Conservation (phyloP, 805 yeast genomes). For the Candida anglica region DNA sequence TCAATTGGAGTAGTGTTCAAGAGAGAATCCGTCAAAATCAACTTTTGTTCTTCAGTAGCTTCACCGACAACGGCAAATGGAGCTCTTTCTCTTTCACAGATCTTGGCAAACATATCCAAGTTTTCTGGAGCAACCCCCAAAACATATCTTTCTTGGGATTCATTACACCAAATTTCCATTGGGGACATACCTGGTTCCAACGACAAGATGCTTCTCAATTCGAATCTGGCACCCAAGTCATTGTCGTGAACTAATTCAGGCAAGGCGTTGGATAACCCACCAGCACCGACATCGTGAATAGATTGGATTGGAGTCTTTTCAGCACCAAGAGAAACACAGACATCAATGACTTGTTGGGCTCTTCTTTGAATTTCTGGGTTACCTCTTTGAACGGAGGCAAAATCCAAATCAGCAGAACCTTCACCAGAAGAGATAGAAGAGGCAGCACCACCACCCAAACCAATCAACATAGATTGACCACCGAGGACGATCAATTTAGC, state of each 20-base stretch:
- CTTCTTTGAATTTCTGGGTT: slow-evolving; percentile 99
- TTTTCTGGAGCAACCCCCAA: slow-evolving; percentile 84
- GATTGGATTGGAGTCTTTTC: slow-evolving; percentile 75
- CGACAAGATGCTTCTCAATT: slow-evolving; percentile 83
- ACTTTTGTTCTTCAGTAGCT: slow-evolving; percentile 83
- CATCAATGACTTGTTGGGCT: slow-evolving; percentile 96
- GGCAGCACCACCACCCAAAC: slow-evolving; percentile 99
- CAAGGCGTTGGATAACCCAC: slow-evolving; percentile 94
- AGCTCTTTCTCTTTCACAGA: slow-evolving; percentile 94
- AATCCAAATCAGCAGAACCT: slow-evolving; percentile 93
- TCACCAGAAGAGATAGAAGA: slow-evolving; percentile 95
- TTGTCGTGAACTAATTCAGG: slow-evolving; percentile 98
- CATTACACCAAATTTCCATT: slow-evolving; percentile 99
- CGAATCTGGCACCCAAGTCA: slow-evolving; percentile 90
- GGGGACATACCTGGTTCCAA: slow-evolving; percentile 99
- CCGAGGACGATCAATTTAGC: slow-evolving; percentile 90
- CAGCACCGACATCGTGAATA: slow-evolving; percentile 99
- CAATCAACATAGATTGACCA: slow-evolving; percentile 97
- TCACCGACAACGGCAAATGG: slow-evolving; percentile 94
- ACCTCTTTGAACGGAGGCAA: slow-evolving; percentile 98
- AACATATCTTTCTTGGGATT: slow-evolving; percentile 97
- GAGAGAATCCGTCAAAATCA: slow-evolving; percentile 74
- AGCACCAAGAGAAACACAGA: slow-evolving; percentile 80
- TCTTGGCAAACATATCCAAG: slow-evolving; percentile 62
- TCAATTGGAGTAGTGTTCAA: slow-evolving; percentile 87